Conservation (phyloP, 768 basidiomycete genomes). For the Tulasnella sp. region DNA sequence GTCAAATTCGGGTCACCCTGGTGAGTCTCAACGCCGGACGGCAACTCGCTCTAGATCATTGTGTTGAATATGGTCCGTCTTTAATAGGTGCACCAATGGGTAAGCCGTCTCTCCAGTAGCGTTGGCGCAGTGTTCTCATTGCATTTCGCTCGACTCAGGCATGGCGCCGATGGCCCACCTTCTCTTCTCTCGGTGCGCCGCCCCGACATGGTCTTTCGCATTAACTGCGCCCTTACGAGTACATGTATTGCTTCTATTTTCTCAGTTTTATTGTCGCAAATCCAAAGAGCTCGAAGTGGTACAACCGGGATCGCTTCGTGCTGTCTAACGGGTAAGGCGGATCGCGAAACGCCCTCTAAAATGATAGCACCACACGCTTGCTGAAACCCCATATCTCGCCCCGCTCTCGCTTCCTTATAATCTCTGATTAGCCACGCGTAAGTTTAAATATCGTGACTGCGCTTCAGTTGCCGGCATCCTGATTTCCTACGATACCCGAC, state of each 20-base stretch:
- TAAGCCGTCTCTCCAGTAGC: neutral
- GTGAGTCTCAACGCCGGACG: conserved; percentile 39
- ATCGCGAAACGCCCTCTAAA: neutral
- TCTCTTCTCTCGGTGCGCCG: conserved; percentile 64
- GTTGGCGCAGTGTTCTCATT: neutral
- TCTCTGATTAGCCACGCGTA: conserved; percentile 61
- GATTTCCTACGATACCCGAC: conserved; percentile 24
- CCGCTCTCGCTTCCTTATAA: neutral
- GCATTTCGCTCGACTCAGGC: conserved; percentile 16
- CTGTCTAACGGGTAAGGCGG: conserved; percentile 82
- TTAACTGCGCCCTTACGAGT: neutral
- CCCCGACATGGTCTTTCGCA: neutral
- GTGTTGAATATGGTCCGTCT: conserved; percentile 22
- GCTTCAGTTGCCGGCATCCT: neutral
- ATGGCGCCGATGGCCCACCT: conserved; percentile 82
- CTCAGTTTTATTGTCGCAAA: conserved; percentile 80
- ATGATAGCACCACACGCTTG: neutral
- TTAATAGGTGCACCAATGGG: conserved; percentile 86
- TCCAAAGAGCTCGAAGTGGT: conserved; percentile 86
- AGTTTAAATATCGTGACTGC: conserved; percentile 47
- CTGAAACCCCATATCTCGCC: conserved; percentile 13
- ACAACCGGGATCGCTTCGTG: conserved; percentile 95
- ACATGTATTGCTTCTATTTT: neutral
- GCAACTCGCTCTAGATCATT: neutral
- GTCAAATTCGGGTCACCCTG: conserved; percentile 93